Evolutionary conservation across 495 filamentous ascomycete species (phyloP).

Genomic region (Aspergillus bertholletiae): DNA sequence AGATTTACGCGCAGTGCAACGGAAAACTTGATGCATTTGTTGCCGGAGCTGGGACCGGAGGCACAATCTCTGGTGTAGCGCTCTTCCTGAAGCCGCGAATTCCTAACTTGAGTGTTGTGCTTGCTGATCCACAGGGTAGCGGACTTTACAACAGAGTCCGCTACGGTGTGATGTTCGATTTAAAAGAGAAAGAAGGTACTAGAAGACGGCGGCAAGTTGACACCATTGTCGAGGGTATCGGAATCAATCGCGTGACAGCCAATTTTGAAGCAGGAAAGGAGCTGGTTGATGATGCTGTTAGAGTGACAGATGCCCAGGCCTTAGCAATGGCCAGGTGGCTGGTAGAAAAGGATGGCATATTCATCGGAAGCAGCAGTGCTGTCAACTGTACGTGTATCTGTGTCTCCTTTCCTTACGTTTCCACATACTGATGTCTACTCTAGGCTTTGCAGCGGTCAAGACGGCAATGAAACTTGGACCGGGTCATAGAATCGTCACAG

Average conservation of each 20-base stretch:
- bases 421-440: conserved; percentile 7
- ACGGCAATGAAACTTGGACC: conserved; percentile 71
- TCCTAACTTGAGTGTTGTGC: conserved; percentile 63
- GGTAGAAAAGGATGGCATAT: conserved; percentile 94
- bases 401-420: conserved; percentile 3
- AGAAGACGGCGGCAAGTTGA: conserved; percentile 86
- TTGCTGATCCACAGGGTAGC: conserved; percentile 93
- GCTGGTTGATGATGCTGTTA: conserved; percentile 83
- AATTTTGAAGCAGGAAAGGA: conserved; percentile 87
- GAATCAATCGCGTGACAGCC: conserved; percentile 84
- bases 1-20: conserved; percentile 76
- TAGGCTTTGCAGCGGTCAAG: conserved; percentile 78
- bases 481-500: conserved; percentile 81
- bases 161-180: conserved; percentile 93
- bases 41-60: conserved; percentile 92
- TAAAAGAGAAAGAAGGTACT: conserved; percentile 85
- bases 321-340: conserved; percentile 90
- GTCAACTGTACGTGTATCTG: conserved; percentile 71
- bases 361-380: conserved; percentile 87
- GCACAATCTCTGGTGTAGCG: conserved; percentile 86
- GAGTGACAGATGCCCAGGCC: conserved; percentile 89
- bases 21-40: conserved; percentile 85
- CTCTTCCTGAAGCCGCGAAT: conserved; percentile 71
- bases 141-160: conserved; percentile 87
- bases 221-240: conserved; percentile 93